Percentiles rank a stretch among this genome's conserved stretches.
These are phyloP conservation scores for Coniochaeta sp. DNA, from an alignment of 2,329 filamentous ascomycete species.

Conservation along the genomic window DNA sequence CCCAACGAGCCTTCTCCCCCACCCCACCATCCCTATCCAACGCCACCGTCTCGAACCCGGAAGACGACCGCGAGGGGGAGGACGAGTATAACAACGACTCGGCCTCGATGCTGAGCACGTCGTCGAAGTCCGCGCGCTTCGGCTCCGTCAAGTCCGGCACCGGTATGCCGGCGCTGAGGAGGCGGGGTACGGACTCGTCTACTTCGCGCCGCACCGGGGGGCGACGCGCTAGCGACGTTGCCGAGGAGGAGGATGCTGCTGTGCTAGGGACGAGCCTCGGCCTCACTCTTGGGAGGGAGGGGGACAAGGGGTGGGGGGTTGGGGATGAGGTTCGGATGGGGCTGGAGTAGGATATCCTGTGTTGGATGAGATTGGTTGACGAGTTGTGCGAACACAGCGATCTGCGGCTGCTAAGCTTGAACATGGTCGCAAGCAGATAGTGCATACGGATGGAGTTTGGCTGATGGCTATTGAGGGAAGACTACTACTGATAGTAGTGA, in stretches of 20 bases:
- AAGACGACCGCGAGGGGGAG: background rate
- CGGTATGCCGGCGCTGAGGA: conserved; percentile 24
- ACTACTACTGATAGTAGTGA: too few relatives aligned
- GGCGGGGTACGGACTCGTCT: conserved; percentile 12
- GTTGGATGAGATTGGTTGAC: too few relatives aligned
- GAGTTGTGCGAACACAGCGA: too few relatives aligned
- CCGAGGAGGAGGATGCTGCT: conserved; percentile 40
- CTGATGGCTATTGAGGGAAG: too few relatives aligned
- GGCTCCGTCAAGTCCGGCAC: conserved; percentile 29
- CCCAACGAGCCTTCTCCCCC: background rate
- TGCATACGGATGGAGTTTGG: too few relatives aligned
- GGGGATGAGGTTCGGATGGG: conserved; percentile 82
- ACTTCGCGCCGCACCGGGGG: conserved; percentile 21
- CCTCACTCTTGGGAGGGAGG: conserved; percentile 33
- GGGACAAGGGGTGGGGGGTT: conserved; percentile 60
- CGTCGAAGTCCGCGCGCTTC: conserved; percentile 33
- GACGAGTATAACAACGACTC: conserved; percentile 21
- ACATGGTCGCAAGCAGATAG: too few relatives aligned
- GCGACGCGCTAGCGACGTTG: conserved; percentile 28
- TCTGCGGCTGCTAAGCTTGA: too few relatives aligned
- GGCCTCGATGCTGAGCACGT: conserved; percentile 38
- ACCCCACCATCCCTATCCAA: conserved; percentile 3
- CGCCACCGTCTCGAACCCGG: conserved; percentile 1
- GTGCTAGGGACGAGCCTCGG: background rate
- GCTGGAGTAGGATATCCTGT: conserved; percentile 47